phyloP scores from a whole-genome alignment of 805 yeast species.

The Pichia kluyveri region DNA sequence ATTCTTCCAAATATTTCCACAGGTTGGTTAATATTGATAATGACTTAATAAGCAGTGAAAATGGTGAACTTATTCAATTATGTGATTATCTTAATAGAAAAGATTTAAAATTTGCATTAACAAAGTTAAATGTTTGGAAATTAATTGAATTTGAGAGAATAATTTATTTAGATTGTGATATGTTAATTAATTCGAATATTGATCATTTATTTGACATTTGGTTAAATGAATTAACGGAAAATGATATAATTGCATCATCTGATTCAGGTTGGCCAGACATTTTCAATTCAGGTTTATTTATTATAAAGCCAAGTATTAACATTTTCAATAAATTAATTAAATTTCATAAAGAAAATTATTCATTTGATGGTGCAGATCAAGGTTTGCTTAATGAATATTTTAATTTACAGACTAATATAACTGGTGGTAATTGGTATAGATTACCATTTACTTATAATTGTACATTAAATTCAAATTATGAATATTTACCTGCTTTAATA shows the following conservation, averaged over 20 bases:
- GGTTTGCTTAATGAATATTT: constrained; percentile 78
- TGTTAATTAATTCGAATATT: constrained; percentile 31
- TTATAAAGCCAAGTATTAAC: constrained; percentile 41
- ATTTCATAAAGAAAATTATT: constrained; percentile 20
- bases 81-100: constrained; percentile 19
- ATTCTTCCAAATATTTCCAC: constrained; percentile 11
- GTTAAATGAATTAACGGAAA: constrained; percentile 7
- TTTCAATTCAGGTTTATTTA: constrained; percentile 73
- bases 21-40: constrained; percentile 17
- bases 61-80: constrained; percentile 11
- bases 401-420: constrained; percentile 21
- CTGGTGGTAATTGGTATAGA: constrained; percentile 43
- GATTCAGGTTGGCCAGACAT: constrained; percentile 92
- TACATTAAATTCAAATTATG: constrained; percentile 37
- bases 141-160: constrained; percentile 34
- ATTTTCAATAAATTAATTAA: constrained; percentile 34
- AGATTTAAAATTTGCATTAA: constrained; percentile 31
- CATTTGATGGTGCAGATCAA: constrained; percentile 88
- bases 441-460: constrained; percentile 82
- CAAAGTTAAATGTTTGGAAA: constrained; percentile 51
- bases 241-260: constrained; percentile 47
- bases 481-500: constrained; percentile 26
- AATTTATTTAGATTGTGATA: constrained; percentile 57
- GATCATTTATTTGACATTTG: constrained; percentile 21
- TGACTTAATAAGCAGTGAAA: constrained; percentile 14